Evolutionary conservation across 305 asterid species (phyloP).

Genomic region (Fraxinus sp.): DNA sequence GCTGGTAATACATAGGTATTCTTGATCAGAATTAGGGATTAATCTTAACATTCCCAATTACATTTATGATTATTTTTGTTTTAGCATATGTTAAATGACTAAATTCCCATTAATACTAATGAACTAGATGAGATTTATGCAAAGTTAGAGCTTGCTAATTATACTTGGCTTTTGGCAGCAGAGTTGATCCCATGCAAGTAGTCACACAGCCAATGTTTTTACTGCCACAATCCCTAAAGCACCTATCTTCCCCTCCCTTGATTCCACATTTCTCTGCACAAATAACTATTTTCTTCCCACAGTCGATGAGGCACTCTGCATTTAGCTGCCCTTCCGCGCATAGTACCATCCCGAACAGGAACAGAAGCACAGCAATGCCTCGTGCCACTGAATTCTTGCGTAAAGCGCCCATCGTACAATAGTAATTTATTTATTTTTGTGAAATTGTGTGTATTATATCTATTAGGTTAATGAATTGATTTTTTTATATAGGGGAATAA

Average conservation of each 20-base stretch:
- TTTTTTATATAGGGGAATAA: neutral
- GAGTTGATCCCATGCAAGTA: conserved; percentile 2
- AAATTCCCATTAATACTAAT: neutral
- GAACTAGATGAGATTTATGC: neutral
- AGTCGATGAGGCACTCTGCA: conserved; percentile 13
- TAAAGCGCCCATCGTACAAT: neutral
- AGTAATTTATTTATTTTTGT: neutral
- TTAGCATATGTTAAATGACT: neutral
- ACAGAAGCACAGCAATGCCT: neutral
- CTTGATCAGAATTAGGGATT: neutral
- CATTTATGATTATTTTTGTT: neutral
- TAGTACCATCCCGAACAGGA: neutral
- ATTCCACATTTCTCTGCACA: conserved; percentile 19
- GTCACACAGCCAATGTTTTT: neutral
- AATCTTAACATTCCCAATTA: neutral
- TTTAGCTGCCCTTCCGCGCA: neutral
- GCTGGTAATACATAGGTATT: neutral
- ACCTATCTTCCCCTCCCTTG: neutral
- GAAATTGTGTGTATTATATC: neutral
- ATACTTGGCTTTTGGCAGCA: neutral
- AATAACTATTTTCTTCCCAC: conserved; percentile 6
- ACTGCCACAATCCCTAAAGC: conserved; percentile 18
- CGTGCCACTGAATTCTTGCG: neutral
- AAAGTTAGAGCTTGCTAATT: neutral
- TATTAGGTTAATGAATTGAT: neutral